Evolutionary conservation across 768 basidiomycete genomes (phyloP).

Genomic region (Tricholoma bakamatsutake): DNA sequence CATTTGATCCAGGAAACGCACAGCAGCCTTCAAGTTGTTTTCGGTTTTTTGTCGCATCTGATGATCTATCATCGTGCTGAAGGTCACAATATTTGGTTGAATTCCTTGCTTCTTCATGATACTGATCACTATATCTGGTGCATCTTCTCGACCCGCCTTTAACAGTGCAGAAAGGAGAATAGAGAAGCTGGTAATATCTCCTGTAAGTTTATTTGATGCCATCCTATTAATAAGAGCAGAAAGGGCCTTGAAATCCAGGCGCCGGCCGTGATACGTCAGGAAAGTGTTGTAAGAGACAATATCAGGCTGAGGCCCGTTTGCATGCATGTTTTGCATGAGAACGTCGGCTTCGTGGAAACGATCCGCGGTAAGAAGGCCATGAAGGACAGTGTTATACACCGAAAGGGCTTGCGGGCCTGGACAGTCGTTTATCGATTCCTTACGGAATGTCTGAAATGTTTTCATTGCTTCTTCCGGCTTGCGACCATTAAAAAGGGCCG

Average conservation of each 20-base stretch:
- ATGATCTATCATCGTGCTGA: constrained; percentile 74
- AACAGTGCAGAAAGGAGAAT: constrained; percentile 78
- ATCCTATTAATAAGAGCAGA: constrained; percentile 54
- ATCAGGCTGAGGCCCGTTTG: constrained; percentile 57
- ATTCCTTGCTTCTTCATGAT: constrained; percentile 77
- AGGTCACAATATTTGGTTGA: constrained; percentile 67
- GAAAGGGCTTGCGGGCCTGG: constrained; percentile 25
- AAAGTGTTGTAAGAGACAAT: constrained; percentile 79
- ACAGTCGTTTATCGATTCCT: constrained; percentile 19
- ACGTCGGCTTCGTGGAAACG: constrained; percentile 34
- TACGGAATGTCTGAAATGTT: constrained; percentile 47
- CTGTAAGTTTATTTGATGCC: constrained; percentile 43
- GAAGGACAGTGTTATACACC: constrained; percentile 72
- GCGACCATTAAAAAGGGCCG: constrained; percentile 48
- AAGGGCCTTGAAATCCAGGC: constrained; percentile 57
- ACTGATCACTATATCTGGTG: constrained; percentile 53
- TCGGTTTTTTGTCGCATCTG: constrained; percentile 55
- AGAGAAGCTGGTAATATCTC: constrained; percentile 85
- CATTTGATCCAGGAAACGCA: constrained; percentile 73
- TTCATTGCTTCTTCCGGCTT: constrained; percentile 45
- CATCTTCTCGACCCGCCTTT: constrained; percentile 60
- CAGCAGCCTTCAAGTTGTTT: constrained; percentile 50
- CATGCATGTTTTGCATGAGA: constrained; percentile 39
- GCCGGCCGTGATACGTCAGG: constrained; percentile 59
- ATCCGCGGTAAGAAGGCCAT: constrained; percentile 51